phyloP scores from a whole-genome alignment of 2,329 filamentous ascomycete species.

The Fusarium mundagurra region DNA sequence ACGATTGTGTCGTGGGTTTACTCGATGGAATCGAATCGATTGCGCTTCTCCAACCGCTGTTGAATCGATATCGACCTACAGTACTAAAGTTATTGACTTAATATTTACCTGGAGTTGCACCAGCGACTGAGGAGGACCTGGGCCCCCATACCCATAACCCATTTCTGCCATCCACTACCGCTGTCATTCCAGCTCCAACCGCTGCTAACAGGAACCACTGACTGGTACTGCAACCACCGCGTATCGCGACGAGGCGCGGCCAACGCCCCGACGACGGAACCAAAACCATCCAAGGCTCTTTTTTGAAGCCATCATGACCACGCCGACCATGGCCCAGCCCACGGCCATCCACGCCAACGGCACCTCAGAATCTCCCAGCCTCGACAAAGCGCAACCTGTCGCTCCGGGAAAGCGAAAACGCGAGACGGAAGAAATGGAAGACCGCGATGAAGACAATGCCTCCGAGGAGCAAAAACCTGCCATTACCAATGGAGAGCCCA shows the following conservation, averaged over 20 bases:
- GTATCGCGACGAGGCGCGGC: slow-evolving; percentile 55
- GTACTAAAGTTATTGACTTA: slow-evolving; percentile 47
- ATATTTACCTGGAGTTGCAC: slow-evolving; percentile 50
- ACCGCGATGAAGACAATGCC: slow-evolving; percentile 47
- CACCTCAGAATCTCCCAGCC: slow-evolving; percentile 49
- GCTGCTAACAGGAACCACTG: slow-evolving; percentile 40
- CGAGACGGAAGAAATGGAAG: slow-evolving; percentile 55
- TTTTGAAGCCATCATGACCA: slow-evolving; percentile 39
- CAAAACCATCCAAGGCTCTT: slow-evolving; percentile 11
- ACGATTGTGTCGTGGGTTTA: slow-evolving; percentile 45
- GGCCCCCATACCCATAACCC: slow-evolving; percentile 11
- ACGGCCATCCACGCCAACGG: slow-evolving; percentile 54
- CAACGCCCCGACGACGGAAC: slow-evolving; percentile 41
- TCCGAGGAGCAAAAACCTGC: slow-evolving; percentile 40
- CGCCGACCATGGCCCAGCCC: slow-evolving; percentile 54
- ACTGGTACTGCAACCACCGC: slow-evolving; percentile 50
- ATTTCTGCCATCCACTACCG: slow-evolving; percentile 48
- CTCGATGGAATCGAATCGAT: slow-evolving; percentile 47
- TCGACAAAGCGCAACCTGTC: slow-evolving; percentile 46
- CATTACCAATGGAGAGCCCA: slow-evolving; percentile 38
- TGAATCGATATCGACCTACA: not conserved
- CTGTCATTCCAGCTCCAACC: slow-evolving; percentile 34
- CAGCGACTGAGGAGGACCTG: slow-evolving; percentile 45
- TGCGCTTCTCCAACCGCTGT: slow-evolving; percentile 42
- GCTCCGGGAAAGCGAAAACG: slow-evolving; percentile 67